A percentile compares a stretch with the other conserved stretches of the same genome.
These are phyloP conservation scores for Pelargonium cotyledonis DNA, from an alignment of 441 rosid genomes.

Conservation along the genomic window DNA sequence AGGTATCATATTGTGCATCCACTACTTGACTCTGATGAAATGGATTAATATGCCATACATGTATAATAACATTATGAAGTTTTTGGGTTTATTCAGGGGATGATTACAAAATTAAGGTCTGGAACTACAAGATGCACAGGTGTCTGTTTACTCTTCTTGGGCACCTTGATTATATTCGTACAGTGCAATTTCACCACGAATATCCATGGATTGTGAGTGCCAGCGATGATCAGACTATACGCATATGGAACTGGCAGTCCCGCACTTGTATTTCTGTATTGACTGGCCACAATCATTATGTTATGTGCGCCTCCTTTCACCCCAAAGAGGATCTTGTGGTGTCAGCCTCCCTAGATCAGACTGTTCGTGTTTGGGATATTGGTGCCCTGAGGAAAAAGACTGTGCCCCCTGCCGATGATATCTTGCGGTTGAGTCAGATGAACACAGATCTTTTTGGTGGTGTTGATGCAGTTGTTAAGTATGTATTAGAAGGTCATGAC, in stretches of 20 bases:
- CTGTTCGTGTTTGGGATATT: slow-evolving; percentile 89
- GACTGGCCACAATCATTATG: slow-evolving; percentile 88
- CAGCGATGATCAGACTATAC: slow-evolving; percentile 88
- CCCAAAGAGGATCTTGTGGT: slow-evolving; percentile 89
- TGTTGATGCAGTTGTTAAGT: slow-evolving; percentile 81
- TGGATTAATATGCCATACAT: not conserved
- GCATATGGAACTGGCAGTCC: slow-evolving; percentile 93
- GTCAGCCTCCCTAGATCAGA: slow-evolving; percentile 85
- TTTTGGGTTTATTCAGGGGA: slow-evolving; percentile 40
- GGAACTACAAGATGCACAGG: slow-evolving; percentile 80
- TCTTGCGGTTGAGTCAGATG: slow-evolving; percentile 73
- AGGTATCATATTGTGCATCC: not conserved
- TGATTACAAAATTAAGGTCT: slow-evolving; percentile 82
- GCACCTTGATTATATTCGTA: slow-evolving; percentile 81
- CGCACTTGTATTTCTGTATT: slow-evolving; percentile 77
- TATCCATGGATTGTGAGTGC: slow-evolving; percentile 91
- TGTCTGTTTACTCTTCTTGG: slow-evolving; percentile 87
- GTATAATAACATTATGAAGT: slow-evolving; percentile 2
- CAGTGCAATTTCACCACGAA: slow-evolving; percentile 86
- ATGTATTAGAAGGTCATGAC: slow-evolving; percentile 90
- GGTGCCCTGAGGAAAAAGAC: slow-evolving; percentile 79
- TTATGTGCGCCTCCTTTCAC: slow-evolving; percentile 93
- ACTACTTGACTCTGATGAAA: not conserved
- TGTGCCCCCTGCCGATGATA: slow-evolving; percentile 87
- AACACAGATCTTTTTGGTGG: slow-evolving; percentile 84